phyloP scores from a whole-genome alignment of 495 filamentous ascomycete genomes.

The Penicillium longicatenatum region DNA sequence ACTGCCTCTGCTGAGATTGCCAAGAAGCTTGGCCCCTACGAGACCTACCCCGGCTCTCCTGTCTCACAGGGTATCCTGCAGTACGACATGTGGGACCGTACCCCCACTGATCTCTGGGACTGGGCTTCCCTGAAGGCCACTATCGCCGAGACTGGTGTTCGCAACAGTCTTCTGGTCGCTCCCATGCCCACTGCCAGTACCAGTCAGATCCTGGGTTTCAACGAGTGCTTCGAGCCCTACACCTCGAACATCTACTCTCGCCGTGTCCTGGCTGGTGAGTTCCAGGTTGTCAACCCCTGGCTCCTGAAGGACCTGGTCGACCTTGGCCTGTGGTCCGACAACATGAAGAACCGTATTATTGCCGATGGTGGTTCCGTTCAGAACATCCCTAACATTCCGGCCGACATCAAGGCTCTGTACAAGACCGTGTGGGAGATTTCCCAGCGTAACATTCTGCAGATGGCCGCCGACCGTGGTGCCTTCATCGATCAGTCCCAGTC shows the following conservation, averaged over 20 bases:
- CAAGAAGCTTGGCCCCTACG: slow-evolving; percentile 78
- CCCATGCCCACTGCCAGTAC: slow-evolving; percentile 98
- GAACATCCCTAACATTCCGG: slow-evolving; percentile 92
- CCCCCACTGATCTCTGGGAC: slow-evolving; percentile 92
- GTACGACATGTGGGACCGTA: slow-evolving; percentile 98
- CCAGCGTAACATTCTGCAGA: slow-evolving; percentile 92
- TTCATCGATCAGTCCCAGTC: slow-evolving; percentile 99
- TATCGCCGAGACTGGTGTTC: slow-evolving; percentile 87
- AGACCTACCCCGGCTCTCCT: slow-evolving; percentile 89
- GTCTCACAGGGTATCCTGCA: slow-evolving; percentile 95
- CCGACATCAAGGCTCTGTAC: slow-evolving; percentile 95
- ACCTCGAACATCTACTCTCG: slow-evolving; percentile 99
- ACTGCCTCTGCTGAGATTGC: slow-evolving; percentile 87
- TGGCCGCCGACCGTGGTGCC: slow-evolving; percentile 97
- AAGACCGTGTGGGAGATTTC: slow-evolving; percentile 99
- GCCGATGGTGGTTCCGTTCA: slow-evolving; percentile 94
- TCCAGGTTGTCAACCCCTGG: slow-evolving; percentile 99
- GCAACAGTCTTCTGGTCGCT: slow-evolving; percentile 91
- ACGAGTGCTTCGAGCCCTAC: slow-evolving; percentile 99
- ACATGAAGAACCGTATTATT: slow-evolving; percentile 99
- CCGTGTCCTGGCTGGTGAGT: slow-evolving; percentile 95
- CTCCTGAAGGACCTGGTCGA: slow-evolving; percentile 97
- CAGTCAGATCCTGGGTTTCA: slow-evolving; percentile 95
- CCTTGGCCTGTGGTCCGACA: slow-evolving; percentile 97
- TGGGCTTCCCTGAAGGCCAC: slow-evolving; percentile 87